phyloP scores from a whole-genome alignment of 2,329 filamentous ascomycete species.

The Paracamarosporium sp. region DNA sequence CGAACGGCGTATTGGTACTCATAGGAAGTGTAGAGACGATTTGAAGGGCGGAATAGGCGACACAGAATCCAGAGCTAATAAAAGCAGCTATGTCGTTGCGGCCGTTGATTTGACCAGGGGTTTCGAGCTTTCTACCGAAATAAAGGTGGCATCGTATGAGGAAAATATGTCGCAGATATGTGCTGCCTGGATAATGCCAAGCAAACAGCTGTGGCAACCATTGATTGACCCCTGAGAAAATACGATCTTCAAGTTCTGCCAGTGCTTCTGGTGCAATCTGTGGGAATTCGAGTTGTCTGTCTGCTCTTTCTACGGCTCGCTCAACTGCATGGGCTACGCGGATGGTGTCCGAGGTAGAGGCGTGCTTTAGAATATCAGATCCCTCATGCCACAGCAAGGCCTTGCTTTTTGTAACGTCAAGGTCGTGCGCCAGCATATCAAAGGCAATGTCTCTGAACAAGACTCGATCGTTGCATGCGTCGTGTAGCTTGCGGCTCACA shows the following conservation, averaged over 20 bases:
- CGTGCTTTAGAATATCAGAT: constrained; percentile 8
- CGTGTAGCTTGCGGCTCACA: constrained; percentile 18
- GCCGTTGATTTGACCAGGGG: background rate
- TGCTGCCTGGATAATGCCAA: constrained; percentile 20
- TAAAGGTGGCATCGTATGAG: constrained; percentile 20
- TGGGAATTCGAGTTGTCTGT: background rate
- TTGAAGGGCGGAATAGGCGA: constrained; percentile 19
- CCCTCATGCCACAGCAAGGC: constrained; percentile 14
- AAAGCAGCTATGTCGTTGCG: constrained; percentile 13
- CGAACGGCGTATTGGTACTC: background rate
- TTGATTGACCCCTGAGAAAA: constrained; percentile 14
- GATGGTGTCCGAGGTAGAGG: constrained; percentile 15
- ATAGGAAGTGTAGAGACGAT: constrained; percentile 9
- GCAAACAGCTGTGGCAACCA: constrained; percentile 31
- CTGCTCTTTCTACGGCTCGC: constrained; percentile 4
- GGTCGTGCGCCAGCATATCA: constrained; percentile 1
- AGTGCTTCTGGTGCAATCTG: constrained; percentile 1
- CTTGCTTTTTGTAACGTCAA: background rate
- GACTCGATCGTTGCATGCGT: constrained; percentile 22
- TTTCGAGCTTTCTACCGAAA: constrained; percentile 9
- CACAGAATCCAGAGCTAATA: constrained; percentile 21
- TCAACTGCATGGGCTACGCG: constrained; percentile 25
- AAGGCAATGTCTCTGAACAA: constrained; percentile 23
- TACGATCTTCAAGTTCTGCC: background rate
- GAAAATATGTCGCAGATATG: constrained; percentile 13